phyloP scores from a whole-genome alignment of 257 asterid species.

The Cordia subcordata region DNA sequence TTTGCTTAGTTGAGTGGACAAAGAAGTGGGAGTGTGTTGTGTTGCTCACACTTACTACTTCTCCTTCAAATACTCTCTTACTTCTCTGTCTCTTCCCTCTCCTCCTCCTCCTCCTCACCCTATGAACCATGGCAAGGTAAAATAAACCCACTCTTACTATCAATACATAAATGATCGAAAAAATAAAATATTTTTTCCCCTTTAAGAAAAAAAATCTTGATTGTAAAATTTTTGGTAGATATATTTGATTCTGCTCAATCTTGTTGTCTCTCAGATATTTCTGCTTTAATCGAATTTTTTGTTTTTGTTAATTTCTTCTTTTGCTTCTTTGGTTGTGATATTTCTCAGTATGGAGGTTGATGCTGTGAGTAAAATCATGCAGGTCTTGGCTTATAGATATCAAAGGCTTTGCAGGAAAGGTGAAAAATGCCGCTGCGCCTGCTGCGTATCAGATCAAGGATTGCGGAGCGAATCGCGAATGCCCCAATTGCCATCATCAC shows the following conservation, averaged over 20 bases:
- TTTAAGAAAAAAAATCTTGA: not conserved
- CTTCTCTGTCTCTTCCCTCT: not conserved
- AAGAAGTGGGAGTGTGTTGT: slow-evolving; percentile 15
- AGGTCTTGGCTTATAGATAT: slow-evolving; percentile 75
- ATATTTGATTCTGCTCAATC: no score
- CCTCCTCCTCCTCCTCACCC: not conserved
- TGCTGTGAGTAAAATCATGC: slow-evolving; percentile 15
- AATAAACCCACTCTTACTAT: not conserved
- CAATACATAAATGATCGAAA: no score
- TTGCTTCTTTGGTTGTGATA: not conserved
- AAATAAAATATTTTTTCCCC: not conserved
- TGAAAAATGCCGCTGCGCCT: slow-evolving; percentile 59
- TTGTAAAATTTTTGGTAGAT: not conserved
- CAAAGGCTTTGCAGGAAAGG: slow-evolving; percentile 68
- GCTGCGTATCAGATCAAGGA: slow-evolving; percentile 50
- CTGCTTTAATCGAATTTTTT: no score
- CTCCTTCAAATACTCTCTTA: not conserved
- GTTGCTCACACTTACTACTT: not conserved
- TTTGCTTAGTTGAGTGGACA: slow-evolving; percentile 64
- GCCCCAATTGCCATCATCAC: slow-evolving; percentile 58
- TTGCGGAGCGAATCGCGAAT: slow-evolving; percentile 56
- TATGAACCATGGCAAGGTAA: not conserved
- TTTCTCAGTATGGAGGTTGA: not conserved
- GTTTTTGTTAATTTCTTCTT: not conserved
- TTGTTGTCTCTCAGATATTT: no score